phyloP scores from a whole-genome alignment of 371 early-diverging fungal species.

The Mucor velutinosus region DNA sequence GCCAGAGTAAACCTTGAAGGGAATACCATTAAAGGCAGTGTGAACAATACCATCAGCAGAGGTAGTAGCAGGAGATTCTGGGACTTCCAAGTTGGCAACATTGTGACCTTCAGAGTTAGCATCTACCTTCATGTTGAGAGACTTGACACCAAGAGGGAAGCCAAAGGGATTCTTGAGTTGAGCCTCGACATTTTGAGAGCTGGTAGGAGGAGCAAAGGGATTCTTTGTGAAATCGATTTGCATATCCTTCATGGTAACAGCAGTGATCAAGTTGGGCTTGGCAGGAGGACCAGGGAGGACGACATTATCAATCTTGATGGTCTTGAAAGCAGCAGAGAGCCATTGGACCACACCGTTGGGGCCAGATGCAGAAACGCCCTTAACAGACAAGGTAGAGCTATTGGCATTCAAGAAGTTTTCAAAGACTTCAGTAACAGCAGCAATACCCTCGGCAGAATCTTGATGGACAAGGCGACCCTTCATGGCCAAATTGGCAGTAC shows the following conservation, averaged over 20 bases:
- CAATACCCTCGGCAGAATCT: constrained; percentile 43
- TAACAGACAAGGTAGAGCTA: constrained; percentile 42
- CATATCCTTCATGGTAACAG: constrained; percentile 52
- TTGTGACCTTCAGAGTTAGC: constrained; percentile 35
- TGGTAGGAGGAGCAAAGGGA: constrained; percentile 50
- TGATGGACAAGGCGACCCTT: constrained; percentile 60
- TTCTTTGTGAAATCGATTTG: constrained; percentile 57
- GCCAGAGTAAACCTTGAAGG: constrained; percentile 51
- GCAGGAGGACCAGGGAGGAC: constrained; percentile 48
- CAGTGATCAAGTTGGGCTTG: constrained; percentile 39
- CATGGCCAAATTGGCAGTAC: constrained; percentile 38
- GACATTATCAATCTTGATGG: constrained; percentile 52
- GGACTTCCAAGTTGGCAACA: constrained; percentile 53
- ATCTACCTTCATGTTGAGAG: constrained; percentile 50
- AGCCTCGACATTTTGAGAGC: constrained; percentile 52
- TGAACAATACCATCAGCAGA: constrained; percentile 40
- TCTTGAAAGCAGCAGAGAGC: constrained; percentile 56
- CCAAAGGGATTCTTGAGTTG: constrained; percentile 61
- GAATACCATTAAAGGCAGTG: constrained; percentile 52
- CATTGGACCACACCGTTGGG: constrained; percentile 57
- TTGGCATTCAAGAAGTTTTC: constrained; percentile 51
- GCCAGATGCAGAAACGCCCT: constrained; percentile 55
- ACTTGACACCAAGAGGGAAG: constrained; percentile 57
- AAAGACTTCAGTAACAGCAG: constrained; percentile 54
- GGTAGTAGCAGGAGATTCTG: constrained; percentile 51